Base-by-base conservation (phyloP, 345 rosid species). In the Populus ilicifolia region DNA sequence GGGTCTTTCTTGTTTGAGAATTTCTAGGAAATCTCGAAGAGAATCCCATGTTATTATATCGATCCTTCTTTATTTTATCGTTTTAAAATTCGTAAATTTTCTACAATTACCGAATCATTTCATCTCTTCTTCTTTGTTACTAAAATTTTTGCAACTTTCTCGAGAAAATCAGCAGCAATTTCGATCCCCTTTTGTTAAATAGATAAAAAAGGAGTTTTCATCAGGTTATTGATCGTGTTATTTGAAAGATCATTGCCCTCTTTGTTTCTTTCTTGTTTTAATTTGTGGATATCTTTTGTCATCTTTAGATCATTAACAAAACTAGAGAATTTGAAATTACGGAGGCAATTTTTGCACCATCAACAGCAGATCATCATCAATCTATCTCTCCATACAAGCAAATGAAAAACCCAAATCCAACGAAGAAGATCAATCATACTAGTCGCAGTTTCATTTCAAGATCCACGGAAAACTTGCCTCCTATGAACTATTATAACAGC, bases 311-410 rank as follows among this genome's bases (percentile, higher is more conserved):
- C 9, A n/a, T n/a, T 59, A 59, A 59, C 27, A 59, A 59, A 23
- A 14, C 25, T 25, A 59, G 63, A 59, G 46, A n/a, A 59, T 44
- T 10, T 1, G 2, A 38, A 3, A 46, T 1, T 30, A 89, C 87
- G 96, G 90, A 86, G 77, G 86, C 87, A 25, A 74, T 87, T 63
- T 78, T 81, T 70, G 63, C 80, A 72, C 82, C 87, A 56, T 81
- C 86, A 36, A 66, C 85, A 17, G 25, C 80, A 50, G 83, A 77
- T 52, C 56, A 69, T 20, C 59, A 0, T 4, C 85, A 81, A 72
- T 77, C 90, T 11, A 73, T 81, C 50, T 78, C 90, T 16, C 23
- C 39, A 18, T 69, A 75, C 80, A 84, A 79, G 81, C 87, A 86
- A 72, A 73, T 81, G 68, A 87, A 82, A 72, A 86, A 83, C 76